Evolutionary conservation across 805 yeast species (phyloP), one percentile per base, ranked within the genome.

Genomic region (Hanseniaspora taiwanica): DNA sequence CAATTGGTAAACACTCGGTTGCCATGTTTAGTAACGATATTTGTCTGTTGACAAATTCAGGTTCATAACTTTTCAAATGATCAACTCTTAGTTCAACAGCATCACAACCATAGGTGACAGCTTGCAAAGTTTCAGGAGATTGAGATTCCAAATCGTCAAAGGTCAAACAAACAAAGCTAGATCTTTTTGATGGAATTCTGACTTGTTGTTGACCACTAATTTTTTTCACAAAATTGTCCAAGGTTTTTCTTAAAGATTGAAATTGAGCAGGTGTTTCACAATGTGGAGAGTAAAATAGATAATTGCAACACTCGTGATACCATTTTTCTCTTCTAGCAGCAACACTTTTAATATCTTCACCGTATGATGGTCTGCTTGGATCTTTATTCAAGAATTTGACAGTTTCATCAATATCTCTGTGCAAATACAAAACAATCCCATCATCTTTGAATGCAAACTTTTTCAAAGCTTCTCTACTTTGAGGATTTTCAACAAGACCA

Each of bases 31-130:
- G 60, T 13, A 69, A 50, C 2, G 85, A 81, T 40, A 84, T 62
- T 56, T 86, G 95, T 45, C 74, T 76, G 42, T 80, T 76, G 24
- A 87, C 84, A 55, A 69, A 81, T 7, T 66, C 66, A 17, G 59
- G 49, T 25, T 69, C 66, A 45, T 63, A 64, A 7, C 71, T 65
- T 40, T 70, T 60, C 45, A 86, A 66, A 44, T 74, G 65, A 59
- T 84, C 94, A 32, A 83, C 85, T 48, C 94, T 71, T 34, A 89
- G 64, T 55, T 89, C 96, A 27, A 89, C 78, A 6, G 94, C 95
- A 47, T 73, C 72, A 47, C 79, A 72, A 3, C 96, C 96, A 40
- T 71, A 66, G 6, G 77, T 62, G 24, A 81, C 64, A 9, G 66
- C 68, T 12, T 67, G 70, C 34, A 85, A 60, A 3, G 65, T 54